These are phyloP conservation scores for Flaveria ramosissima DNA, from an alignment of 129 eudicot genomes.

Conservation along the genomic window DNA sequence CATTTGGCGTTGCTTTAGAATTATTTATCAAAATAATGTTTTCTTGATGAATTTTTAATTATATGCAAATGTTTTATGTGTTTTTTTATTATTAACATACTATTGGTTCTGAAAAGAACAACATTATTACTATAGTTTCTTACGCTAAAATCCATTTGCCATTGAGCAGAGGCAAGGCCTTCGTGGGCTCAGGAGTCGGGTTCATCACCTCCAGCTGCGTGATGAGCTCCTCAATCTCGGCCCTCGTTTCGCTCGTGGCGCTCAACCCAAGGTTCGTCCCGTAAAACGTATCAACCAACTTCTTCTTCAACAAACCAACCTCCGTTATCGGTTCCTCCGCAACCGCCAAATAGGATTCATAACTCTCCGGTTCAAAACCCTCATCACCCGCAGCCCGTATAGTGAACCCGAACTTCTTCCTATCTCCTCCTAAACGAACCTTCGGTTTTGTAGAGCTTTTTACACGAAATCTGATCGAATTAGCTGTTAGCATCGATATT, in stretches of 20 bases:
- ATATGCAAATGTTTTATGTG: no score
- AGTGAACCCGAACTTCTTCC: conserved; percentile 24
- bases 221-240: conserved; percentile 78
- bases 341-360: conserved; percentile 32
- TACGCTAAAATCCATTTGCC: conserved; percentile 96
- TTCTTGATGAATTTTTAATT: no score
- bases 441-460: conserved; percentile 13
- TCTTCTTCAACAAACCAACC: conserved; percentile 64
- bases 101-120: no score
- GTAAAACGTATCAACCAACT: conserved; percentile 64
- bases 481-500: conserved; percentile 3
- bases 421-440: not conserved
- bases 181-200: conserved; percentile 81
- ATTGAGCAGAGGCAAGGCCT: conserved; percentile 69
- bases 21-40: no score
- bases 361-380: conserved; percentile 41
- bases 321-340: conserved; percentile 53
- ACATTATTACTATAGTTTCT: conserved; percentile 4
- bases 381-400: conserved; percentile 45
- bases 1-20: no score
- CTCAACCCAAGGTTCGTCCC: conserved; percentile 80
- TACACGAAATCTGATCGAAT: conserved; percentile 32
- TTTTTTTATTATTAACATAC: no score
- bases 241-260: conserved; percentile 81
- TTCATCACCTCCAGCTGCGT: conserved; percentile 81